These are phyloP conservation scores for Leucoagaricus sp. DNA, from an alignment of 1,284 basidiomycete genomes.

Conservation along the genomic window DNA sequence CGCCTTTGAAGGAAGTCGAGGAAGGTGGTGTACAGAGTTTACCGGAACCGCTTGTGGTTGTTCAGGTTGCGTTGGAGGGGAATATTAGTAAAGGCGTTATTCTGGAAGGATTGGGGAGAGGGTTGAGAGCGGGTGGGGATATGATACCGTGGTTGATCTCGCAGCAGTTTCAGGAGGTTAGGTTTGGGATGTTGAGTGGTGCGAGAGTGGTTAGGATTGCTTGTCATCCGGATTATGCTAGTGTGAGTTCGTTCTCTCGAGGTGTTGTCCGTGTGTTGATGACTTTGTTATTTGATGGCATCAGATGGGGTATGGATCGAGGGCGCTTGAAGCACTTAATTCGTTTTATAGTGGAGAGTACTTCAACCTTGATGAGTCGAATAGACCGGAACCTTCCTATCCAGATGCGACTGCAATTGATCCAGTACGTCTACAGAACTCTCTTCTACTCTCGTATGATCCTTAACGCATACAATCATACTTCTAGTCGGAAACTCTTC, in stretches of 20 bases:
- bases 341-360: conserved; percentile 93
- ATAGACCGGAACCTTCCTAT: conserved; percentile 54
- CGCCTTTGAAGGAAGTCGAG: conserved; percentile 87
- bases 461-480: not conserved
- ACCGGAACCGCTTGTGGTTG: conserved; percentile 92
- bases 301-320: conserved; percentile 97
- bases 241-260: conserved; percentile 47
- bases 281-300: conserved; percentile 67
- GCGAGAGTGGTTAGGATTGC: conserved; percentile 94
- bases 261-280: not conserved
- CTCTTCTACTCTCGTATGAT: not conserved
- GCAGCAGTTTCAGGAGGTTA: conserved; percentile 96
- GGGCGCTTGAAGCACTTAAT: conserved; percentile 86
- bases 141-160: conserved; percentile 98
- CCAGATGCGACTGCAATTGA: conserved; percentile 62
- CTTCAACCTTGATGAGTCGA: conserved; percentile 81
- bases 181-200: conserved; percentile 92
- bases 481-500: conserved; percentile 45
- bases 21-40: conserved; percentile 84
- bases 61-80: conserved; percentile 96
- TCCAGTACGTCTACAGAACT: conserved; percentile 44
- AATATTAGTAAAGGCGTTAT: conserved; percentile 88
- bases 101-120: conserved; percentile 82
- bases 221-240: conserved; percentile 95
- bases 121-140: conserved; percentile 87